These are phyloP conservation scores for Monilinia fructigena DNA, from an alignment of 2,329 filamentous ascomycete species.

Conservation along the genomic window DNA sequence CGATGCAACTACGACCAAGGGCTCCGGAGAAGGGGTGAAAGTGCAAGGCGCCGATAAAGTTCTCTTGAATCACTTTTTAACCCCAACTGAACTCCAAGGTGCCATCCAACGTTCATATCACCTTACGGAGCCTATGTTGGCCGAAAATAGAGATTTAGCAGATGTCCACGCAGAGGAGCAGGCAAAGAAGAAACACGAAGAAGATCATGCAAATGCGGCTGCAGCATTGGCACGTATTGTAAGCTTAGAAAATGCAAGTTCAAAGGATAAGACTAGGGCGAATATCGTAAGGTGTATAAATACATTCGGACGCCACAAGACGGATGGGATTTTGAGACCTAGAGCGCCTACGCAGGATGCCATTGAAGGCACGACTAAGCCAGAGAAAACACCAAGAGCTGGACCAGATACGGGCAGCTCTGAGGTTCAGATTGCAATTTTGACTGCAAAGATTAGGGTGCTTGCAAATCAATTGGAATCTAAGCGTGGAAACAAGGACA, in stretches of 20 bases:
- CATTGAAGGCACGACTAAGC: constrained; percentile 26
- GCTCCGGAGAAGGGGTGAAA: constrained; percentile 47
- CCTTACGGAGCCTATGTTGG: constrained; percentile 59
- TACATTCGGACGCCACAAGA: constrained; percentile 87
- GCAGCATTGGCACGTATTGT: constrained; percentile 80
- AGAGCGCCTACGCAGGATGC: constrained; percentile 32
- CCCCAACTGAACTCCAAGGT: constrained; percentile 61
- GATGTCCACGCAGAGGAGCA: constrained; percentile 42
- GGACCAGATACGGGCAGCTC: constrained; percentile 92
- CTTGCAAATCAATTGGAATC: constrained; percentile 69
- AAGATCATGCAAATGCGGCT: constrained; percentile 64
- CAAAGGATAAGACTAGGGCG: constrained; percentile 73
- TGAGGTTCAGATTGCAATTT: constrained; percentile 95
- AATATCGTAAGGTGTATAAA: constrained; percentile 84
- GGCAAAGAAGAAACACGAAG: constrained; percentile 47
- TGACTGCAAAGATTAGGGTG: constrained; percentile 89
- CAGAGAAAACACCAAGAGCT: constrained; percentile 60
- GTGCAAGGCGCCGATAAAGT: constrained; percentile 49
- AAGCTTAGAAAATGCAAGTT: constrained; percentile 71
- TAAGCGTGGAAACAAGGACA: constrained; percentile 74
- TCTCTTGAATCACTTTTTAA: constrained; percentile 75
- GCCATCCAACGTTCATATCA: constrained; percentile 66
- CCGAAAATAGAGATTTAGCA: constrained; percentile 34
- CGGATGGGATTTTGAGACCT: constrained; percentile 65
- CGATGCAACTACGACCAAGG: constrained; percentile 37